Percentiles rank a stretch among this genome's conserved stretches.
Conservation (phyloP, 129 eudicot species). For the Chrysanthemum seticuspe region DNA sequence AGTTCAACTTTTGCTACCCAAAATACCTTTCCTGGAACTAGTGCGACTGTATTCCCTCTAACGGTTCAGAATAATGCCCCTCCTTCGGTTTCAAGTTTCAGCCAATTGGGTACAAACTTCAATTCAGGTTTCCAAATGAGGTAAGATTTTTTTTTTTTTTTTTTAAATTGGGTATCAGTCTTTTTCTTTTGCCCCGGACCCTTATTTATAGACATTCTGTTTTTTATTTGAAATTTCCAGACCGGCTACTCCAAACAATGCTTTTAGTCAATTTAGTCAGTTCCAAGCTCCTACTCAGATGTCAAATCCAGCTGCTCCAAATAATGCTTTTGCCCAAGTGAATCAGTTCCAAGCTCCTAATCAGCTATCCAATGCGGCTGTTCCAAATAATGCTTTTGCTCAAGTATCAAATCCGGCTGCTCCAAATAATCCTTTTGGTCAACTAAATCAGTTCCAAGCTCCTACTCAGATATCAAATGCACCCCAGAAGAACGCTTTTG, state of each 20-base stretch:
- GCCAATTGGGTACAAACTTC: constrained; percentile 54
- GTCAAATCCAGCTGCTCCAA: constrained; percentile 34
- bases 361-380: constrained; percentile 34
- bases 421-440: constrained; percentile 52
- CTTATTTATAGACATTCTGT: constrained; percentile 4
- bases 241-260: constrained; percentile 46
- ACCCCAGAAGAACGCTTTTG: constrained; percentile 33
- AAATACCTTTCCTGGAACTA: constrained; percentile 44
- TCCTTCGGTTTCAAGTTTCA: constrained; percentile 69
- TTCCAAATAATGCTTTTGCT: constrained; percentile 48
- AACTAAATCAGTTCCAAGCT: constrained; percentile 47
- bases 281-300: constrained; percentile 39
- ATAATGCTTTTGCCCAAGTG: constrained; percentile 51
- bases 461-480: constrained; percentile 35
- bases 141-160: constrained; percentile 21
- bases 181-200: not conserved
- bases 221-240: constrained; percentile 36
- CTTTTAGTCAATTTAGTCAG: constrained; percentile 48
- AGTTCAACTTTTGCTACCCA: constrained; percentile 47
- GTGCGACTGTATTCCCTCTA: constrained; percentile 38
- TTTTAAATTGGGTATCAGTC: not conserved
- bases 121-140: constrained; percentile 52
- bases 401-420: constrained; percentile 42
- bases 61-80: constrained; percentile 44
- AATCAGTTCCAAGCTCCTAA: constrained; percentile 43